Conservation (phyloP, 345 rosid species). For the Citrus reticulata region DNA sequence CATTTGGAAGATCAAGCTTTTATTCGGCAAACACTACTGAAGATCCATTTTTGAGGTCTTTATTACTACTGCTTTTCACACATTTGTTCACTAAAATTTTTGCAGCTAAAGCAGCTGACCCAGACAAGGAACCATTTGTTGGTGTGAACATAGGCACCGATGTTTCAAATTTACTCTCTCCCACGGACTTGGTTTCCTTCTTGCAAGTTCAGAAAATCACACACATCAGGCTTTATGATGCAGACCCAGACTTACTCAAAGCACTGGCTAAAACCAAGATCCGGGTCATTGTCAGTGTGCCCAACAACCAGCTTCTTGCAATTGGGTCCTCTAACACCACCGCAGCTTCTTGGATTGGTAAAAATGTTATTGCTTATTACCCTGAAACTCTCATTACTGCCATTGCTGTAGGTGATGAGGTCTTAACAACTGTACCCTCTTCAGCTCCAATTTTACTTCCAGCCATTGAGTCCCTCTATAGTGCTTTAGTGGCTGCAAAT, state of each 20-base stretch:
- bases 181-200: conserved; percentile 55
- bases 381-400: conserved; percentile 70
- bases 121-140: conserved; percentile 65
- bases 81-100: neutral
- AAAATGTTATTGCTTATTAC: conserved; percentile 77
- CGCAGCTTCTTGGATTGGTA: conserved; percentile 81
- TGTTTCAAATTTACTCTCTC: conserved; percentile 48
- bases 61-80: neutral
- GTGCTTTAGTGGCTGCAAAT: conserved; percentile 88
- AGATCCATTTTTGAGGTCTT: neutral
- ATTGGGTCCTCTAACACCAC: conserved; percentile 87
- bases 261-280: conserved; percentile 87
- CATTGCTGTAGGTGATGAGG: conserved; percentile 92
- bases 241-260: conserved; percentile 70
- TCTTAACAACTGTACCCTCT: conserved; percentile 82
- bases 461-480: conserved; percentile 79
- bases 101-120: conserved; percentile 36
- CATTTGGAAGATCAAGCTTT: neutral
- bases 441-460: conserved; percentile 77
- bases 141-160: conserved; percentile 89
- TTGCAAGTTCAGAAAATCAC: conserved; percentile 68
- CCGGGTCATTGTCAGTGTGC: conserved; percentile 79
- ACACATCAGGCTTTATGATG: conserved; percentile 79
- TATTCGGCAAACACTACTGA: neutral
- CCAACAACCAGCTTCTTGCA: conserved; percentile 92